Percentiles rank a stretch among this genome's conserved stretches.
These are phyloP conservation scores for Prinsepia uniflora DNA, from an alignment of 306 rosid genomes.

Conservation along the genomic window DNA sequence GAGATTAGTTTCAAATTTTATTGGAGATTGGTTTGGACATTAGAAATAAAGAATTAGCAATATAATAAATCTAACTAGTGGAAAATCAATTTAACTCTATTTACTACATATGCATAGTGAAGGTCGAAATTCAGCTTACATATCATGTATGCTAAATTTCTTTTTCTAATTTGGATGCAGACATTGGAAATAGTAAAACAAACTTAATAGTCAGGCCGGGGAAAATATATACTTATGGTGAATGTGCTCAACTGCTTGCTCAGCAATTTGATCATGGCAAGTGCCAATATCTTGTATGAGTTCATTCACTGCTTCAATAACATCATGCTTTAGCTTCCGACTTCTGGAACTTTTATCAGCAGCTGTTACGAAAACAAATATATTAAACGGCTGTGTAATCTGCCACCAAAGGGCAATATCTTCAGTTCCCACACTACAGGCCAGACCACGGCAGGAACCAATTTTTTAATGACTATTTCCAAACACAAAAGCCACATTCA, in stretches of 20 bases:
- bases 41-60: not conserved
- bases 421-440: constrained; percentile 4
- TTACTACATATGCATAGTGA: not conserved
- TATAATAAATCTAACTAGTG: not conserved
- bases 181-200: constrained; percentile 12
- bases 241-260: constrained; percentile 99
- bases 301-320: constrained; percentile 95
- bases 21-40: not conserved
- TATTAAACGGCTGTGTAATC: not conserved
- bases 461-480: not conserved
- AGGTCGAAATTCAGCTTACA: not conserved
- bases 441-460: not conserved
- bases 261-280: constrained; percentile 91
- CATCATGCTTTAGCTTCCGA: constrained; percentile 92
- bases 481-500: not conserved
- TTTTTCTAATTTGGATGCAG: not conserved
- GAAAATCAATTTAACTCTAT: not conserved
- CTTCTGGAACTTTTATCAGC: constrained; percentile 79
- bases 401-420: not conserved
- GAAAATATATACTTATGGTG: constrained; percentile 76
- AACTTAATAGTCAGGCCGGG: constrained; percentile 16
- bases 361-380: constrained; percentile 45
- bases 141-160: not conserved
- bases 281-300: constrained; percentile 86
- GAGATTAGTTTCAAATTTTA: not conserved